Evolutionary conservation across 139 green algal genomes (phyloP).

Genomic region (Spirogloea muscicola): DNA sequence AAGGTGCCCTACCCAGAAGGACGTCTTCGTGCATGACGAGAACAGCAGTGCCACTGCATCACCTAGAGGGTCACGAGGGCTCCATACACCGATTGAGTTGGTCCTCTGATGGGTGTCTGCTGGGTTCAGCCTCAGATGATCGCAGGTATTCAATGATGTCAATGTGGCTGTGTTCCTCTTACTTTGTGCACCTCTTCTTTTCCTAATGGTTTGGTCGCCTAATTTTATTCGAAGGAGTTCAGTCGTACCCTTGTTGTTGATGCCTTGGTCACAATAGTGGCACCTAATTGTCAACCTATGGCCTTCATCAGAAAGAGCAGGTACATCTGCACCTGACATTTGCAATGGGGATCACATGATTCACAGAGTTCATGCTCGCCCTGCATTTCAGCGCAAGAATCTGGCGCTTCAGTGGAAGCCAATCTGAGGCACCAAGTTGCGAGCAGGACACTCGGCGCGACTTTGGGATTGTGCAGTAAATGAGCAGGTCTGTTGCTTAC

Average conservation of each 20-base stretch:
- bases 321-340: too few species aligned
- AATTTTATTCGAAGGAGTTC: too few species aligned
- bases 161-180: not conserved
- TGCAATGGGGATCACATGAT: too few species aligned
- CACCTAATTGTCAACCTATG: too few species aligned
- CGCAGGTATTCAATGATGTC: slow-evolving; percentile 10
- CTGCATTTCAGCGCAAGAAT: slow-evolving; percentile 16
- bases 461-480: slow-evolving; percentile 22
- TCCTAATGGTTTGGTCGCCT: too few species aligned
- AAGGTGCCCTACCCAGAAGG: too few species aligned
- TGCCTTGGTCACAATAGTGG: too few species aligned
- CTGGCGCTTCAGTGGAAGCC: not conserved
- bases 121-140: slow-evolving; percentile 38
- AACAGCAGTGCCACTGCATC: too few species aligned
- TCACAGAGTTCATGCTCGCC: not conserved
- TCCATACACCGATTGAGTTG: slow-evolving; percentile 31
- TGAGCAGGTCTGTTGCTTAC: not conserved
- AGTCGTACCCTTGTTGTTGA: too few species aligned
- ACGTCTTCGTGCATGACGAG: too few species aligned
- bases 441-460: slow-evolving; percentile 10
- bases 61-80: slow-evolving; percentile 31
- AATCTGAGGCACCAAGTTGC: not conserved
- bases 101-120: not conserved
- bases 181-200: too few species aligned
- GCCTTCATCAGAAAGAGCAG: too few species aligned